A percentile compares a stretch with the other conserved stretches of the same genome.
Conservation (phyloP, 495 filamentous ascomycete genomes). For the Penicilliopsis zonata region DNA sequence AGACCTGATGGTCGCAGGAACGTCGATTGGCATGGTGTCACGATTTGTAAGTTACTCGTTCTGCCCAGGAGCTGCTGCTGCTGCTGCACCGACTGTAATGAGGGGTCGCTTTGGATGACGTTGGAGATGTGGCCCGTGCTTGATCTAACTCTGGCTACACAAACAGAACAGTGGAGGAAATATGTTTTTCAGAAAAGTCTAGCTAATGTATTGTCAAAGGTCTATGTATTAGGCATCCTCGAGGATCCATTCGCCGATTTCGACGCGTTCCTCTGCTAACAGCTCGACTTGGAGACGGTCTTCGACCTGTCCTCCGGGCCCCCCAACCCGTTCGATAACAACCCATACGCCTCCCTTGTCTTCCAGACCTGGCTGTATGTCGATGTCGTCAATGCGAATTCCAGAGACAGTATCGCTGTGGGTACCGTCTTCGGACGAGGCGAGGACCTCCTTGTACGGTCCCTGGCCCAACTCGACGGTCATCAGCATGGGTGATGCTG, state of each 20-base stretch:
- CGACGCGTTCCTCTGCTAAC: constrained; percentile 52
- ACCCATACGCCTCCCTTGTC: constrained; percentile 52
- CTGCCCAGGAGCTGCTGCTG: too few relatives aligned
- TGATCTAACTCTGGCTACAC: neutral
- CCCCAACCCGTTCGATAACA: constrained; percentile 63
- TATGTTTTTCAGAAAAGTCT: too few relatives aligned
- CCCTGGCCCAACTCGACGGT: constrained; percentile 58
- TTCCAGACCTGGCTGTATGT: constrained; percentile 47
- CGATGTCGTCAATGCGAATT: constrained; percentile 57
- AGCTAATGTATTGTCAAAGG: too few relatives aligned
- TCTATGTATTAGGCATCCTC: constrained; percentile 27
- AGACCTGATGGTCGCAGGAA: constrained; percentile 64
- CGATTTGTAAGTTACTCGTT: constrained; percentile 2
- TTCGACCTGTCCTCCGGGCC: constrained; percentile 32
- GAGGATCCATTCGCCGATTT: constrained; percentile 44
- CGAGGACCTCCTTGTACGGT: constrained; percentile 48
- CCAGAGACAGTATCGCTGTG: constrained; percentile 58
- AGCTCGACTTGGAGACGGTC: constrained; percentile 55
- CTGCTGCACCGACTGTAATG: too few relatives aligned
- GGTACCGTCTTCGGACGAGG: constrained; percentile 46
- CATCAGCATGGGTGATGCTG: constrained; percentile 46
- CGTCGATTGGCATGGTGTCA: constrained; percentile 50
- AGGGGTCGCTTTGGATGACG: constrained; percentile 9
- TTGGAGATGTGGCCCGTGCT: constrained; percentile 5
- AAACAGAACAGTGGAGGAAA: constrained; percentile 1